Evolutionary conservation across 1,284 basidiomycete genomes (phyloP).

Genomic region (Neonothopanus nambi): DNA sequence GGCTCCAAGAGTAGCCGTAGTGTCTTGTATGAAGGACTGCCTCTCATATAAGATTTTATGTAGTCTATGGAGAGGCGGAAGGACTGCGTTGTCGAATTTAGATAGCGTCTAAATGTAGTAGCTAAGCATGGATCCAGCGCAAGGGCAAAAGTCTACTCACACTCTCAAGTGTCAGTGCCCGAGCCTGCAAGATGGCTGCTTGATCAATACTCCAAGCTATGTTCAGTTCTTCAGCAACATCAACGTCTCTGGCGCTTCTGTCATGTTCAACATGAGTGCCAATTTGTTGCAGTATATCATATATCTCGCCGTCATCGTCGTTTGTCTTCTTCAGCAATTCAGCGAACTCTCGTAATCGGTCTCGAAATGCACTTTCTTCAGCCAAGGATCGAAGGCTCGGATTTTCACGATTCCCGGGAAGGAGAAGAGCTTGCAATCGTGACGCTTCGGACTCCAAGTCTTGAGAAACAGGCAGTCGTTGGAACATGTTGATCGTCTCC

Average conservation of each 20-base stretch:
- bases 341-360: background rate
- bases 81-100: background rate
- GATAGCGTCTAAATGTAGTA: background rate
- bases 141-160: background rate
- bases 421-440: slow-evolving; percentile 4
- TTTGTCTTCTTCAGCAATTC: background rate
- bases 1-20: background rate
- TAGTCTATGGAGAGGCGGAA: slow-evolving; percentile 1
- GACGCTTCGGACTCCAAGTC: background rate
- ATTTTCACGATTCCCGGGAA: background rate
- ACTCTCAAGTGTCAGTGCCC: background rate
- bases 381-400: background rate
- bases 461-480: background rate
- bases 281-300: slow-evolving; percentile 6
- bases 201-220: slow-evolving; percentile 8
- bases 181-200: background rate
- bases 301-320: slow-evolving; percentile 7
- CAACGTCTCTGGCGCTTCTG: background rate
- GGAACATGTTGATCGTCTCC: background rate
- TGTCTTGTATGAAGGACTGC: background rate
- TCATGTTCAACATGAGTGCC: background rate
- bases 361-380: slow-evolving; percentile 4
- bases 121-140: background rate
- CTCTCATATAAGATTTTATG: background rate
- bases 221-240: slow-evolving; percentile 2